Conservation (phyloP, 306 rosid species). For the Acacia melanoxylon region DNA sequence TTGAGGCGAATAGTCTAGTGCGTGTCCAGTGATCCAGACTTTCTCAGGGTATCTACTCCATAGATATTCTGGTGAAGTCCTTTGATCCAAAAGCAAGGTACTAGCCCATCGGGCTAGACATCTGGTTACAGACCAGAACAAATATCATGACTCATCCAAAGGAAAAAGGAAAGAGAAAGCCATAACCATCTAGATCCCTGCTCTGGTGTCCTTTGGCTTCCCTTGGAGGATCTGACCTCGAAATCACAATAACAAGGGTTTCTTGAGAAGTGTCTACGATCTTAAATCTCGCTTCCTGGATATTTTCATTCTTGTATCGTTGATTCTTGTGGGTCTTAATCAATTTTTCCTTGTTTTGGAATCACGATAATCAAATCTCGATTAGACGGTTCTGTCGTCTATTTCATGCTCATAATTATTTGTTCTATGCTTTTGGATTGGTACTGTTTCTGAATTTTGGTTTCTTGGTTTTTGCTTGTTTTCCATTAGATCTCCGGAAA, state of each 20-base stretch:
- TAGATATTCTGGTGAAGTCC: too few relatives aligned
- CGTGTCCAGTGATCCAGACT: too few relatives aligned
- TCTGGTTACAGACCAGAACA: too few relatives aligned
- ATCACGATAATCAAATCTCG: not conserved
- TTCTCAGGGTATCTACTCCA: too few relatives aligned
- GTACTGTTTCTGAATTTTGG: not conserved
- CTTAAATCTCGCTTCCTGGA: not conserved
- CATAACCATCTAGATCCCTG: not conserved
- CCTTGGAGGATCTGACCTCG: not conserved
- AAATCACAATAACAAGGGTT: not conserved
- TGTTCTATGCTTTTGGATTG: not conserved
- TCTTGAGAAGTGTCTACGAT: not conserved
- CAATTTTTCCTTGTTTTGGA: not conserved
- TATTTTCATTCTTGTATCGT: not conserved
- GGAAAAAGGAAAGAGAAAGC: too few relatives aligned
- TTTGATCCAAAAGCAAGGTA: too few relatives aligned
- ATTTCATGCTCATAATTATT: conserved; percentile 18
- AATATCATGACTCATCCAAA: too few relatives aligned
- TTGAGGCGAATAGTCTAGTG: too few relatives aligned
- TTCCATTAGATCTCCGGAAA: not conserved
- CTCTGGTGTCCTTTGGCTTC: not conserved
- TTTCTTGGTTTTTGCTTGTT: not conserved
- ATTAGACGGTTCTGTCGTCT: not conserved
- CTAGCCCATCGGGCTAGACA: too few relatives aligned
- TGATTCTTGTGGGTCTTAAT: not conserved